Conservation (phyloP, 2,329 filamentous ascomycete species). For the Xylaria sp. region DNA sequence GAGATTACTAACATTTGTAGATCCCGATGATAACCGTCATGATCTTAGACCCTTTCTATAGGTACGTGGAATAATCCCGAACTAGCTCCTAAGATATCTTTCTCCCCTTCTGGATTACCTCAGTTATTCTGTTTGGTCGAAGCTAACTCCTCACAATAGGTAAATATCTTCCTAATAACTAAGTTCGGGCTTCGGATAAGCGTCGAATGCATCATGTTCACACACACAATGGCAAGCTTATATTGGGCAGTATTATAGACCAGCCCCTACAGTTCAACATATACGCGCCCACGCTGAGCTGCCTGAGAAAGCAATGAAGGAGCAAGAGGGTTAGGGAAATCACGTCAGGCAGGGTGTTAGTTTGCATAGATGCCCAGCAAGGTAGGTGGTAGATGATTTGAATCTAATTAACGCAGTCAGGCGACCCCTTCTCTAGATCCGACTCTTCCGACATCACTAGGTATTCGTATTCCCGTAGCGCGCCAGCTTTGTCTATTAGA, state of each 20-base stretch:
- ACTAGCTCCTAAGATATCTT: no score
- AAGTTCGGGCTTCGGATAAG: no score
- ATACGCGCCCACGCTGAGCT: background rate
- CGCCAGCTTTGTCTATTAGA: no score
- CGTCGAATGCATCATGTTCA: no score
- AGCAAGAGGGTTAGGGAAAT: background rate
- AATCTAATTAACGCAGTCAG: background rate
- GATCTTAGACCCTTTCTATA: conserved; percentile 27
- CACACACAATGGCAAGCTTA: background rate
- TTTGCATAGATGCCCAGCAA: background rate
- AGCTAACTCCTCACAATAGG: background rate
- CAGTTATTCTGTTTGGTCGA: background rate
- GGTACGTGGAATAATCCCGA: no score
- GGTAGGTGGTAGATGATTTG: background rate
- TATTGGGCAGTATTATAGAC: background rate
- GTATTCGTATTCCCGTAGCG: no score
- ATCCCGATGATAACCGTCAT: conserved; percentile 36
- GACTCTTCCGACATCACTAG: no score
- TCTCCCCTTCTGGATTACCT: background rate
- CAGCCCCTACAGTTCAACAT: background rate
- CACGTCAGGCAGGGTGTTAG: background rate
- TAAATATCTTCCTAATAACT: background rate
- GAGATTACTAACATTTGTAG: background rate
- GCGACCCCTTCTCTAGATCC: no score
- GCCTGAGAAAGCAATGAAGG: background rate